Percentiles rank a stretch among this genome's conserved stretches.
phyloP scores from a whole-genome alignment of 2,329 filamentous ascomycete genomes.

The Emergomyces pasteurianus region DNA sequence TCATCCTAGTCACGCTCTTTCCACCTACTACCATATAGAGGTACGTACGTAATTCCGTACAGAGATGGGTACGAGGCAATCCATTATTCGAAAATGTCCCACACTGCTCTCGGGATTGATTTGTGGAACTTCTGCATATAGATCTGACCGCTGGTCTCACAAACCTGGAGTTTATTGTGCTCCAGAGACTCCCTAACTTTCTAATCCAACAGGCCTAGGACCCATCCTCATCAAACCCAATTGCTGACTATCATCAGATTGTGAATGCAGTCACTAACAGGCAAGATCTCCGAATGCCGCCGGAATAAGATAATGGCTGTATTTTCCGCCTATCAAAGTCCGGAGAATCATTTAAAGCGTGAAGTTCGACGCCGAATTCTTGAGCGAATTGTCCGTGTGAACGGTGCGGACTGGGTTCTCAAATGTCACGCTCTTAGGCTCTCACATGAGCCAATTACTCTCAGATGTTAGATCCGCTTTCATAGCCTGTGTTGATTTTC shows the following conservation, averaged over 20 bases:
- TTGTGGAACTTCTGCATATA: too few species aligned
- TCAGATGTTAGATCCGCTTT: slow-evolving; percentile 52
- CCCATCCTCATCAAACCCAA: background rate
- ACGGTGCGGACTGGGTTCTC: background rate
- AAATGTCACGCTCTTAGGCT: background rate
- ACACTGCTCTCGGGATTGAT: too few species aligned
- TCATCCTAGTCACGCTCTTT: too few species aligned
- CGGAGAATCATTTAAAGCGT: too few species aligned
- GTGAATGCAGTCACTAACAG: background rate
- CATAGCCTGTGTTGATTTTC: slow-evolving; percentile 39
- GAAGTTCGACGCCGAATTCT: background rate
- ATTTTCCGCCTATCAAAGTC: background rate
- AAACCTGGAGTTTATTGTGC: background rate
- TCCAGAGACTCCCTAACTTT: too few species aligned
- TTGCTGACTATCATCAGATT: background rate
- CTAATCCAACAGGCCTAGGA: background rate
- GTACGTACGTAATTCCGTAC: too few species aligned
- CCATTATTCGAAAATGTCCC: too few species aligned
- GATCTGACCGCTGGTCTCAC: background rate
- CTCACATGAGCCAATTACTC: background rate
- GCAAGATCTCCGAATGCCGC: background rate
- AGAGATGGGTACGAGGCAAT: too few species aligned
- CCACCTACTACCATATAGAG: too few species aligned
- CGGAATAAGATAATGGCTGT: background rate
- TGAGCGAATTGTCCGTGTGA: background rate